These are phyloP conservation scores for Colletotrichum musae DNA, from an alignment of 2,329 filamentous ascomycete species.

Conservation along the genomic window DNA sequence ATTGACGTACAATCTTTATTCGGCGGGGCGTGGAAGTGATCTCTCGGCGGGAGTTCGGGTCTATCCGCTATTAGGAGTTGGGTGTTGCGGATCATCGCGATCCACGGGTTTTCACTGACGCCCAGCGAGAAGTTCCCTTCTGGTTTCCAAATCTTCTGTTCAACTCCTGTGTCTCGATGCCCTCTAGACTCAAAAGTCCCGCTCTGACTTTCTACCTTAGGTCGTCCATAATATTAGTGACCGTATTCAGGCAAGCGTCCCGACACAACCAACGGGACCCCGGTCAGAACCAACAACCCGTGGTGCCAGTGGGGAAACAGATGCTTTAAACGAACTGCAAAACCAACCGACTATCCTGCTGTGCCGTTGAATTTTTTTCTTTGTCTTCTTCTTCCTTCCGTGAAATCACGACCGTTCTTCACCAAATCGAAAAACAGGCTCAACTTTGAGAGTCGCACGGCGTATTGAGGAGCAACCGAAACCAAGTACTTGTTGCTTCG, in stretches of 20 bases:
- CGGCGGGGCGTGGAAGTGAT: neutral
- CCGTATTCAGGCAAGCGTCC: neutral
- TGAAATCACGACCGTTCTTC: neutral
- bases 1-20: neutral
- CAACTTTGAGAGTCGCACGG: no score
- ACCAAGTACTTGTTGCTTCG: neutral
- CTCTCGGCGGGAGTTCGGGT: neutral
- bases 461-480: neutral
- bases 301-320: neutral
- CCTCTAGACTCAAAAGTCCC: no score
- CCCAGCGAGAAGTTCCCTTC: neutral
- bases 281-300: neutral
- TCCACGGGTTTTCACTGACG: neutral
- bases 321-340: neutral
- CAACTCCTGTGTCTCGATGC: no score
- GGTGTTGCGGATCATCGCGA: neutral
- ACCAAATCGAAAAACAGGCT: neutral
- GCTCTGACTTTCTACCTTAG: no score
- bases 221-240: no score
- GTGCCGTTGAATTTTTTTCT: neutral
- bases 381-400: neutral
- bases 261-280: neutral
- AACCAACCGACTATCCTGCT: neutral
- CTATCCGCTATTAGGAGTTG: neutral
- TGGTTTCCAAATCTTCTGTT: neutral